A percentile compares a stretch with the other conserved stretches of the same genome.
Conservation (phyloP, 208 protist species). For the Leishmania mexicana region DNA sequence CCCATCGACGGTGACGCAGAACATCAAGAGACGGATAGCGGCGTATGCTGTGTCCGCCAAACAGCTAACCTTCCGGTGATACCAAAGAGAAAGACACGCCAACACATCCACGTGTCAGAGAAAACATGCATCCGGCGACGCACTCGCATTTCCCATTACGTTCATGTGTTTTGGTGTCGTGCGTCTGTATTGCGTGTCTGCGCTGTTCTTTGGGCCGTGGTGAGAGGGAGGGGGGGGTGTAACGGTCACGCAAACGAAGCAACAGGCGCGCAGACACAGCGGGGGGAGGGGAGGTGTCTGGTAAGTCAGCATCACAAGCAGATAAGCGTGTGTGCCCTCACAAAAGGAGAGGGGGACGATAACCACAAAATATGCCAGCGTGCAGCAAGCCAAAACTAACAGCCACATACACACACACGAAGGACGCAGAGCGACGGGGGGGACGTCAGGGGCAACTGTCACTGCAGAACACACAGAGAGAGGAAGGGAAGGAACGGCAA, state of each 20-base stretch:
- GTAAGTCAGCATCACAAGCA: background rate
- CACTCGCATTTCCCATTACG: background rate
- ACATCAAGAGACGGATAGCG: background rate
- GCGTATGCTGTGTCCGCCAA: background rate
- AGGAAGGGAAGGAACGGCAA: too few species aligned
- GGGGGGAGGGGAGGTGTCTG: background rate
- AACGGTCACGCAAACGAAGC: background rate
- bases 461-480: too few species aligned
- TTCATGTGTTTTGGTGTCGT: background rate
- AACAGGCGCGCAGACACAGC: background rate
- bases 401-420: too few species aligned
- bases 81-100: background rate
- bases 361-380: too few species aligned
- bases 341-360: background rate
- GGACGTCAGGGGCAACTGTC: too few species aligned
- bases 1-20: background rate
- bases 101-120: background rate
- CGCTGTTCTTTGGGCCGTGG: too few species aligned
- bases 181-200: too few species aligned
- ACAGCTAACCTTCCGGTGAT: background rate
- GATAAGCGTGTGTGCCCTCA: background rate
- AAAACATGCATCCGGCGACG: background rate
- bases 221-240: too few species aligned
- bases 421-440: too few species aligned
- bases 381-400: too few species aligned